Evolutionary conservation across 352 stramenopile species (phyloP), one percentile per base, ranked within the genome.

Genomic region (Phytophthora rubi): DNA sequence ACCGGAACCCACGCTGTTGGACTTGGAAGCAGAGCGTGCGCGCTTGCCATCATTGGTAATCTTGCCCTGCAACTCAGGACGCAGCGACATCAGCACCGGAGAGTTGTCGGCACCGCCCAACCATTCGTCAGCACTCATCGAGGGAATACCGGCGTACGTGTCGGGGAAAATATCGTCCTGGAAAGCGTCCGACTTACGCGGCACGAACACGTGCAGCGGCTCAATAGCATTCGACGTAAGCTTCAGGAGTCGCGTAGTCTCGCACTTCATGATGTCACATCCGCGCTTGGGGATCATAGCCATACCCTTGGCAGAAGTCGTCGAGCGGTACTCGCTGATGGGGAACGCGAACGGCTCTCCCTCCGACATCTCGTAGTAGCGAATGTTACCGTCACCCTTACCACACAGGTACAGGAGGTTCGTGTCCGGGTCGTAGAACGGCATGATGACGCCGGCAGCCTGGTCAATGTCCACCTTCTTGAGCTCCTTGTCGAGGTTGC

Each of bases 151-250:
- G n/a, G 97, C 90, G 53, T 97, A 98, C 55, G 91, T 97, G 78
- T 99, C 95, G 18, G 98, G 98, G 85, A 98, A 99, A 76, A 99
- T 98, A 79, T 99, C 98, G 71, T 99, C 95, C 85, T 99, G 98
- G 86, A 99, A 99, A 26, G 95, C 96, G 72, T 99, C 98, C 65
- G 93, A 98, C 84, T 99, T 99, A 66, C 98, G 90, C 44, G 98
- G 98, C 63, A 99, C 97, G 71, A 92, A 95, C 48, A 92, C 89
- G 85, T 98, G 86, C 97, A 99, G 83, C 16, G 97, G 96, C 79
- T 99, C 97, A 35, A 99, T 96, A 42, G 95, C 93, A 68, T 99
- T 98, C 51, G 89, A 98, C 39, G 97, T 96, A 70, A 99, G 88
- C 83, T 99, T 99, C 55, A 99, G 77, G 53, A 98, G 79, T 59